Evolutionary conservation across 2,329 filamentous ascomycete genomes (phyloP).

Genomic region (Myriosclerotinia curreyana): DNA sequence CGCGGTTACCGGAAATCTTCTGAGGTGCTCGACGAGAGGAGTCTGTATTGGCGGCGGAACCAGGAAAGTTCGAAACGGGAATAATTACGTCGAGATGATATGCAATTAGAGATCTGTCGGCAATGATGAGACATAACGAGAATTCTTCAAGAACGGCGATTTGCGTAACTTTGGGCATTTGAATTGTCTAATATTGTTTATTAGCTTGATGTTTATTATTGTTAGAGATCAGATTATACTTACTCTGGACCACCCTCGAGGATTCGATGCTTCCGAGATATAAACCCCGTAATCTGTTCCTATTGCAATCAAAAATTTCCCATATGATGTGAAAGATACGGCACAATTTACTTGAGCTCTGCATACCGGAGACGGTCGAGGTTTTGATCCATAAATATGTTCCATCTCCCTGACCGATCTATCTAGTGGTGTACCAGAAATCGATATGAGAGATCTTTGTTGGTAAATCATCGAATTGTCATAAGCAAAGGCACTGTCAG

Average conservation of each 20-base stretch:
- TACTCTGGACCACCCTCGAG: conserved; percentile 87
- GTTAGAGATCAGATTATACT: conserved; percentile 39
- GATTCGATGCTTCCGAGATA: conserved; percentile 82
- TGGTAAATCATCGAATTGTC: conserved; percentile 51
- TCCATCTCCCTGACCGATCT: conserved; percentile 88
- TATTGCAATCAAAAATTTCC: conserved; percentile 84
- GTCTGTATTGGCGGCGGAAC: conserved; percentile 59
- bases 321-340: conserved; percentile 80
- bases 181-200: conserved; percentile 60
- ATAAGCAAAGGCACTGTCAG: conserved; percentile 86
- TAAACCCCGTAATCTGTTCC: conserved; percentile 95
- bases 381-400: conserved; percentile 65
- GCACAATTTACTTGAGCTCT: conserved; percentile 88
- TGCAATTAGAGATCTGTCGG: conserved; percentile 86
- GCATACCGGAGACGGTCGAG: conserved; percentile 74
- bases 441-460: conserved; percentile 66
- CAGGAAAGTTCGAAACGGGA: conserved; percentile 59
- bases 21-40: conserved; percentile 84
- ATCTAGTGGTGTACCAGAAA: conserved; percentile 88
- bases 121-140: conserved; percentile 84
- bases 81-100: conserved; percentile 88
- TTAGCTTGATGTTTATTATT: conserved; percentile 24
- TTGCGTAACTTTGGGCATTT: conserved; percentile 73
- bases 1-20: conserved; percentile 78
- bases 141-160: conserved; percentile 95